Conservation (phyloP, 2,329 filamentous ascomycete genomes). For the Verruconis gallopava region DNA sequence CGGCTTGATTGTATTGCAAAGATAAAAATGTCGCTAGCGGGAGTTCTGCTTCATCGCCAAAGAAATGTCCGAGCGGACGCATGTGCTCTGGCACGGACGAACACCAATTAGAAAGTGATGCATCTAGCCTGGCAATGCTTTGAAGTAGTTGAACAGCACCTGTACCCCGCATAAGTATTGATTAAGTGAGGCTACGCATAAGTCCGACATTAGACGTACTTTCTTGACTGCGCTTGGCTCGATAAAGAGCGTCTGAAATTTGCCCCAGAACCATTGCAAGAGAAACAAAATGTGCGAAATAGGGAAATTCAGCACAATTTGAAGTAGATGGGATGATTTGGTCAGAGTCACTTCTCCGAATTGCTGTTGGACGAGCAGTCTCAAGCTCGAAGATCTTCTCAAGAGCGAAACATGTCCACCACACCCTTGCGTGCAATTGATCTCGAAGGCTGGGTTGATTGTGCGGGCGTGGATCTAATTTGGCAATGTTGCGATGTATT, state of each 20-base stretch:
- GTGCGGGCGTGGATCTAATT: not conserved
- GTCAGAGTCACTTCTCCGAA: not conserved
- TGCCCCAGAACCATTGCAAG: not conserved
- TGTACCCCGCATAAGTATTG: no score
- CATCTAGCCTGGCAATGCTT: not conserved
- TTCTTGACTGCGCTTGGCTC: not conserved
- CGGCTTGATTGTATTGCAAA: not conserved
- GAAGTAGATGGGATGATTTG: not conserved
- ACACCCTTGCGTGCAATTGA: not conserved
- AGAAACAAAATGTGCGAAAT: not conserved
- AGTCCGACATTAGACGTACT: not conserved
- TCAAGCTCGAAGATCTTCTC: slow-evolving; percentile 1
- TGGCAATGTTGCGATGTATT: not conserved
- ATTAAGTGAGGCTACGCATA: no score
- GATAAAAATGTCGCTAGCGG: not conserved
- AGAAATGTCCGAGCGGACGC: not conserved
- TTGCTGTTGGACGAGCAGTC: not conserved
- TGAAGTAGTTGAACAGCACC: no score
- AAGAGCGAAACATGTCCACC: not conserved
- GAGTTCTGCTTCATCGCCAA: not conserved
- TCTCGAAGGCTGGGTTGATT: not conserved
- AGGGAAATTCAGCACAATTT: not conserved
- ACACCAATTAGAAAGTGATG: not conserved
- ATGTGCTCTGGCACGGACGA: not conserved
- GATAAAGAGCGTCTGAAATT: not conserved